Evolutionary conservation across 75 land plant genomes (phyloP), one percentile per base, ranked within the genome.

Genomic region (Larix kaempferi): DNA sequence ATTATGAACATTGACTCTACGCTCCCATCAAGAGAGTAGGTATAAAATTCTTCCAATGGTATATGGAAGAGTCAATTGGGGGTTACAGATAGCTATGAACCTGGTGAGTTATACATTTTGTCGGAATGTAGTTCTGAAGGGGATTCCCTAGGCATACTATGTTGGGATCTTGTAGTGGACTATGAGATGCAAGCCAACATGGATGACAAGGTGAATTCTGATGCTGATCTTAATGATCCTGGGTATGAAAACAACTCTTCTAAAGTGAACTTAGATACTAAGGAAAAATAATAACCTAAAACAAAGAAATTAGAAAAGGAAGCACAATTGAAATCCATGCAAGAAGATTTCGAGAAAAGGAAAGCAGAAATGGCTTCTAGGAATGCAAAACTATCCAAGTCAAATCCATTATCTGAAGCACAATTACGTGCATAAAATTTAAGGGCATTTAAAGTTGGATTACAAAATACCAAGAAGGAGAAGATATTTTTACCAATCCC

Each of bases 391-490:
- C 84, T 78, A 44, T 83, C 88, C 35, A 94, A 84, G 74, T 66
- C 82, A 62, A 86, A 75, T 82, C 88, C 91, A 60, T 73, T 82
- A 56, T 89, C 84, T 55, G 96, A 98, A 77, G 93, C 99, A 25
- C 96, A 89, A 73, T 84, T 88, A 27, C 92, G 94, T 41, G 99
- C 98, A 17, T 93, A 93, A 80, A 95, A 85, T 78, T 71, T 98
- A 56, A 86, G 96, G 71, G 80, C 84, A 56, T 95, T 78, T 78
- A 98, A 98, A 82, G 87, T 91, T 81, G 96, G 88, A 80, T 81
- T 93, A 41, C 88, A 87, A 80, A 91, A 93, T 80, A 52, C 73
- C 67, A 98, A 95, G 84, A 93, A 89, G 84, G 91, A 89, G 76
- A 88, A n/a, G 99, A 98, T 98, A 91, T 49, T 61, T 17, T 19